Percentiles rank a stretch among this genome's conserved stretches.
Conservation (phyloP, 2,329 filamentous ascomycete species). For the Macrophomina pseudophaseolina region DNA sequence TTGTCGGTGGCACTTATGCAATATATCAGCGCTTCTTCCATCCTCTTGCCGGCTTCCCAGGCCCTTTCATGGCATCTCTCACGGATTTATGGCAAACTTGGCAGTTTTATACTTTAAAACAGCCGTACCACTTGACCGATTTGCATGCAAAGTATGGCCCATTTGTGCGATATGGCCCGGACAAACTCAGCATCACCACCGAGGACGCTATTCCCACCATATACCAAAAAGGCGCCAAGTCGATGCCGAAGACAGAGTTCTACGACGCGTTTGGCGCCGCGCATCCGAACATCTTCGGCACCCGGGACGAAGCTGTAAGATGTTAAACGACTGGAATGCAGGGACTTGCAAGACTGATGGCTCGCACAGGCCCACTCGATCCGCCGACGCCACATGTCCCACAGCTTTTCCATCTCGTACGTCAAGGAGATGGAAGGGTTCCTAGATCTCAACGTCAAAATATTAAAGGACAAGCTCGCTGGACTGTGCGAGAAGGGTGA, state of each 20-base stretch:
- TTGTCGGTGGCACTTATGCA: neutral
- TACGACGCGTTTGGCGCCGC: constrained; percentile 42
- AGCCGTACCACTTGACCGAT: constrained; percentile 34
- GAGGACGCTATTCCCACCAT: constrained; percentile 37
- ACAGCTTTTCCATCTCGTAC: constrained; percentile 40
- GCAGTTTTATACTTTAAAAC: constrained; percentile 35
- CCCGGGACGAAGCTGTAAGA: constrained; percentile 35
- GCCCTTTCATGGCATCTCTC: constrained; percentile 39
- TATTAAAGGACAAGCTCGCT: constrained; percentile 35
- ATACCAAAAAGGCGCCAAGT: constrained; percentile 35
- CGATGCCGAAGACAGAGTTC: constrained; percentile 43
- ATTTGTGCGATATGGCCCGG: constrained; percentile 38
- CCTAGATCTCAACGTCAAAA: constrained; percentile 39
- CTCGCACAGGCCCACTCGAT: constrained; percentile 30
- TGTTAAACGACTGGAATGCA: neutral
- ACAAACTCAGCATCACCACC: constrained; percentile 39
- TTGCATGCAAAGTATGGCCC: constrained; percentile 36
- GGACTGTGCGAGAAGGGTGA: constrained; percentile 7
- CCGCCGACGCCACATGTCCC: constrained; percentile 39
- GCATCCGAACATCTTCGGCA: constrained; percentile 44
- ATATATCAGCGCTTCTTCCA: constrained; percentile 35
- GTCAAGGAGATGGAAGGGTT: constrained; percentile 46
- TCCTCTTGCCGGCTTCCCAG: constrained; percentile 39
- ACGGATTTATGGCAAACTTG: constrained; percentile 41
- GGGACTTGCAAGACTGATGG: neutral